Base-by-base conservation (phyloP, 1,139 yeast species). In the Blastobotrys indianensis region DNA sequence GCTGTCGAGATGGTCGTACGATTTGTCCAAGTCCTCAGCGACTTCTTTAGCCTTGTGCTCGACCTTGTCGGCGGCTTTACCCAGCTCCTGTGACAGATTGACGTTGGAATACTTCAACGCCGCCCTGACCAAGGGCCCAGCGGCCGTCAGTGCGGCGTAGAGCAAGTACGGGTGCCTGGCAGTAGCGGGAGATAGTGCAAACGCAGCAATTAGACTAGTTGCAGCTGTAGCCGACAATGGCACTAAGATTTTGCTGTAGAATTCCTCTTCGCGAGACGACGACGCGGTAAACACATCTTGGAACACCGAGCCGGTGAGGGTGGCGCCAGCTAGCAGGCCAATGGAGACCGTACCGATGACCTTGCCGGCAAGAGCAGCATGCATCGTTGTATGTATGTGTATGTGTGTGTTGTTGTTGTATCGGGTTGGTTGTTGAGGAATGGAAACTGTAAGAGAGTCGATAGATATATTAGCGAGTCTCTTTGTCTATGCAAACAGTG, bases 271-370 rank as follows among this genome's bases (percentile, higher is more conserved):
- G 9, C 11, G 11, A 20, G 10, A 34, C 32, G 7, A 10, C 10
- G 32, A 10, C 10, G n/a, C 9, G 36, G 20, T 20, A 6, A 13
- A n/a, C 33, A n/a, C 15, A 9, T 31, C 15, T n/a, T 31, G 12
- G 33, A 28, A 8, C 12, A 13, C 30, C 39, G 16, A 37, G 16
- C 36, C 28, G 11, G 59, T 48, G 28, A 57, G 53, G 15, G 55
- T 42, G 37, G 57, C 51, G 15, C 63, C 63, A 13, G 63, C 57
- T 13, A 57, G 52, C 15, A 59, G 48, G 10, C 63, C 63, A 41
- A 60, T 48, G 8, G 61, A 52, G 12, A 58, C 61, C 13, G 63
- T 58, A 9, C 63, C 63, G 32, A 60, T 47, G 39, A 60, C 58
- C 44, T 60, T 60, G 33, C 62, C 54, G 12, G 56, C 46, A 38